phyloP scores from a whole-genome alignment of 1,139 yeast species.

The Suhomyces yuchorum region DNA sequence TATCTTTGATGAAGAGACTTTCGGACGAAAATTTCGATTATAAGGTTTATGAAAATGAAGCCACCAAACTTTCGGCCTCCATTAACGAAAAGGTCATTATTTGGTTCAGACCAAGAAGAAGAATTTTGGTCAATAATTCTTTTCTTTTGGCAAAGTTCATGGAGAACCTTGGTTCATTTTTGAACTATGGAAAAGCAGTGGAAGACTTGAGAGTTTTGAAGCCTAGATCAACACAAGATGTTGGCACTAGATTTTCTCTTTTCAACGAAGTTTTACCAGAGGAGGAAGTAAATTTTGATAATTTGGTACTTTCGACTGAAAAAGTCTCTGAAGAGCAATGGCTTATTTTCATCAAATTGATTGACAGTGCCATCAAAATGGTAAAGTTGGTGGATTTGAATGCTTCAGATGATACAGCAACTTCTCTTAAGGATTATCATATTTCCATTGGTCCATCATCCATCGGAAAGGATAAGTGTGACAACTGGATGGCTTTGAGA shows the following conservation, averaged over 20 bases:
- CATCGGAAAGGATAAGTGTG: conserved; percentile 15
- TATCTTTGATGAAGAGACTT: conserved; percentile 4
- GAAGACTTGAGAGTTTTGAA: conserved; percentile 3
- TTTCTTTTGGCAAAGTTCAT: conserved; percentile 5
- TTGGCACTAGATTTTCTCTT: not conserved
- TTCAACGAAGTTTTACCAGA: conserved; percentile 3
- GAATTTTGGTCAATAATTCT: conserved; percentile 6
- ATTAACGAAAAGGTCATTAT: not conserved
- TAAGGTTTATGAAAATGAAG: not conserved
- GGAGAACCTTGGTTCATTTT: conserved; percentile 3
- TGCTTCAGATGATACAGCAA: not conserved
- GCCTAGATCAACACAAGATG: not conserved
- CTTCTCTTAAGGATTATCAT: conserved; percentile 1
- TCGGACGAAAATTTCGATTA: conserved; percentile 5
- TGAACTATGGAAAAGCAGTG: conserved; percentile 3
- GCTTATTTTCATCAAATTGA: conserved; percentile 21
- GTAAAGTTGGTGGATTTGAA: conserved; percentile 32
- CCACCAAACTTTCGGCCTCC: not conserved
- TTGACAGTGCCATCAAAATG: conserved; percentile 17
- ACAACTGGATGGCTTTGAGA: conserved; percentile 45
- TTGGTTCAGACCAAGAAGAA: conserved; percentile 4
- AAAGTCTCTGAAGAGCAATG: conserved; percentile 12
- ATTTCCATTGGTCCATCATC: conserved; percentile 12
- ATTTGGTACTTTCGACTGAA: not conserved
- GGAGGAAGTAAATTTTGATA: not conserved